Base-by-base conservation (phyloP, 495 filamentous ascomycete genomes). In the Parathielavia appendiculata region DNA sequence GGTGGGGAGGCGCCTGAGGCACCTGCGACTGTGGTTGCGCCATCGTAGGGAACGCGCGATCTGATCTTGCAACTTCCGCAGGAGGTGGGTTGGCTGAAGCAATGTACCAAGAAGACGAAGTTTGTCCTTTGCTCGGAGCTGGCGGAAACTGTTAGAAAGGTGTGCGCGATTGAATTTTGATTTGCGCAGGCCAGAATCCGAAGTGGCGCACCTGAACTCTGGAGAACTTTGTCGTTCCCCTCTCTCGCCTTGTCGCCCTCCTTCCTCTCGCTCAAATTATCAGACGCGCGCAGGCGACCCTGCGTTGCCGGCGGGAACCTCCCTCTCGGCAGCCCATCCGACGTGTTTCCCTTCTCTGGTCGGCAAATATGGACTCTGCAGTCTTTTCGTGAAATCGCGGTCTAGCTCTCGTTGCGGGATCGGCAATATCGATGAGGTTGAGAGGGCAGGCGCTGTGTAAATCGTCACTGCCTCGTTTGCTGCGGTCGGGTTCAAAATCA, bases 21-120 rank as follows among this genome's bases (percentile, higher is more conserved):
- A 78, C 74, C 53, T 81, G 78, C 20, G 77, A 78, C 52, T 83
- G 81, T 57, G 82, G 82, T 76, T 88, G 85, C 65, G 84, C 83
- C 86, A 88, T 89, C 68, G 51, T 75, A 51, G 11, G 19, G 40
- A 36, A 36, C 30, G 45, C 13, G 47, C 35, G 35, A 22, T 34
- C 17, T 10, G 44, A 22, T 38, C 40, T 47, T 46, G 35, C 17
- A 19, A 54, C n/a, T 39, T 26, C n/a, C 40, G 5, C 30, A 14
- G 36, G 16, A 14, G 32, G 26, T 40, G 20, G 34, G 17, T 48
- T 43, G 43, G 48, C 16, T 20, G 14, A 7, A 32, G 14, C 49
- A 54, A 44, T 2, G 48, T 26, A 20, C 17, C 5, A n/a, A 20
- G 52, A 32, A 30, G 26, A 17, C 6, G 26, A 17, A 1, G 40